A percentile compares a stretch with the other conserved stretches of the same genome.
These are phyloP conservation scores for rapeseed (Brassica napus) DNA, from an alignment of 345 rosid species.

Conservation along the genomic window Da-Ae NC_063440.1:27182501-27183000, in stretches of 20 bases:
- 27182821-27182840: conserved; percentile 47
- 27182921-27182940: conserved; percentile 65
- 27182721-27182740: neutral
- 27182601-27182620: neutral
- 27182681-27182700: too few species aligned
- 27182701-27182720: too few species aligned
- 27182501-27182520: too few species aligned
- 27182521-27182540: too few species aligned
- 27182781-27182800: conserved; percentile 58
- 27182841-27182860: conserved; percentile 36
- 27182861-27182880: conserved; percentile 60
- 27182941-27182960: conserved; percentile 72
- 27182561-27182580: too few species aligned
- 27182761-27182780: conserved; percentile 11
- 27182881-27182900: conserved; percentile 59
- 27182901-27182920: conserved; percentile 39
- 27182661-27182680: neutral
- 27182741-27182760: neutral
- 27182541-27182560: too few species aligned
- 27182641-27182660: too few species aligned
- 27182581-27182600: neutral
- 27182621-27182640: too few species aligned
- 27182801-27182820: conserved; percentile 68
- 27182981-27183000: conserved; percentile 75
- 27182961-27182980: conserved; percentile 83